A percentile compares a stretch with the other conserved stretches of the same genome.
phyloP scores from a whole-genome alignment of 169 alveolate species.

The Plasmodium inui region DNA sequence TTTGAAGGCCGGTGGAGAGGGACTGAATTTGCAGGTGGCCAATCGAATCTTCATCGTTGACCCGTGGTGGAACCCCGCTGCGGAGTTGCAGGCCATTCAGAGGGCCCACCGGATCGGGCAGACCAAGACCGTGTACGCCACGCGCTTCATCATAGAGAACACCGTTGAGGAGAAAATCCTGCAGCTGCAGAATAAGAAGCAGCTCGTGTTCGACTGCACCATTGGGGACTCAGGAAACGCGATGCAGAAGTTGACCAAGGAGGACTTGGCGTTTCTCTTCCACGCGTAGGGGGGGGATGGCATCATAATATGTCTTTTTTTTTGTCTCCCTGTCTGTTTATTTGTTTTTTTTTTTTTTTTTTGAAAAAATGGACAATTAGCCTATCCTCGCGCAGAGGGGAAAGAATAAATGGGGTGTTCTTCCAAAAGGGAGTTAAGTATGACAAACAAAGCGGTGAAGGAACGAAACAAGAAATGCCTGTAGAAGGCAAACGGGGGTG shows the following conservation, averaged over 20 bases:
- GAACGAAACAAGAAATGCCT: background rate
- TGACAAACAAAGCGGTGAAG: background rate
- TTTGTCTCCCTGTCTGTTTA: background rate
- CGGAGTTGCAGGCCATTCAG: constrained; percentile 98
- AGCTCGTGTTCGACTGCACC: constrained; percentile 92
- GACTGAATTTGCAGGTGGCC: constrained; percentile 98
- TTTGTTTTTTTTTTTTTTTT: background rate
- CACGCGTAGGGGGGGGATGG: constrained; percentile 37
- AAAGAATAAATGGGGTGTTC: background rate
- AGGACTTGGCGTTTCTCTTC: constrained; percentile 90
- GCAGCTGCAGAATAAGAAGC: constrained; percentile 93
- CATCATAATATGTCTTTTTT: background rate
- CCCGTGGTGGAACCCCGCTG: constrained; percentile 99
- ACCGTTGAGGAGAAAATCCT: constrained; percentile 98
- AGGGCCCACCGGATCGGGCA: constrained; percentile 98
- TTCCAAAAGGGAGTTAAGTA: background rate
- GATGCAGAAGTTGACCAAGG: constrained; percentile 87
- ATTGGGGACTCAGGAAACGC: constrained; percentile 87
- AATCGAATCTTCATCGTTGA: constrained; percentile 96
- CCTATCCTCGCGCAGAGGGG: background rate
- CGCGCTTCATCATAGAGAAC: constrained; percentile 93
- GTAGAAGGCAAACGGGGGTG: background rate
- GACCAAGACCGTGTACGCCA: constrained; percentile 93
- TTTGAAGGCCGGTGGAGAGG: constrained; percentile 98
- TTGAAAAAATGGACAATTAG: background rate